Evolutionary conservation across 768 basidiomycete species (phyloP).

Genomic region (Psilocybe subaeruginosa): DNA sequence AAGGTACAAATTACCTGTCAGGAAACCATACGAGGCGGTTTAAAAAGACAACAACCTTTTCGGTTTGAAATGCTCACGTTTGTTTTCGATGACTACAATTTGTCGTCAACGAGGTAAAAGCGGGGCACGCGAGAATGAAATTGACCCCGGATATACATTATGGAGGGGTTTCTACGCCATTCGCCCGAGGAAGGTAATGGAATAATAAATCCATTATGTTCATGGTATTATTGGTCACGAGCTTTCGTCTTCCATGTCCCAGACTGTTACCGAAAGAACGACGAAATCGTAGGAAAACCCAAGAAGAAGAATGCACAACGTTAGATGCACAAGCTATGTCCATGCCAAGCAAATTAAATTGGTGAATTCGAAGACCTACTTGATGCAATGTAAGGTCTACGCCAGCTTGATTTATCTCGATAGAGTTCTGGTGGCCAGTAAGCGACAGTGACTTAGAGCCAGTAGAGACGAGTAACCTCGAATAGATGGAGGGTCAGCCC

Average conservation of each 20-base stretch:
- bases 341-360: background rate
- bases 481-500: background rate
- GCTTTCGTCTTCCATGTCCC: background rate
- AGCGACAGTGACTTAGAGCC: background rate
- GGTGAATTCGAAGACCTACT: background rate
- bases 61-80: constrained; percentile 13
- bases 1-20: constrained; percentile 28
- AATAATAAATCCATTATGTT: constrained; percentile 1
- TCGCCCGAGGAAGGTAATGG: constrained; percentile 8
- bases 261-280: constrained; percentile 5
- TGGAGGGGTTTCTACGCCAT: constrained; percentile 8
- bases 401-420: background rate
- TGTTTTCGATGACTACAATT: constrained; percentile 2
- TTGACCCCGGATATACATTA: constrained; percentile 7
- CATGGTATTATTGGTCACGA: background rate
- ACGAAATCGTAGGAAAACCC: background rate
- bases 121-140: constrained; percentile 1
- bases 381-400: background rate
- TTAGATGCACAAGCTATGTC: background rate
- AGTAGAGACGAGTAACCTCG: background rate
- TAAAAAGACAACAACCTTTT: constrained; percentile 22
- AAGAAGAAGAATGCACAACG: background rate
- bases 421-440: background rate
- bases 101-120: constrained; percentile 3
- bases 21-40: constrained; percentile 19